Conservation (phyloP, 2,329 filamentous ascomycete genomes). For the Fusarium nematophilum region DNA sequence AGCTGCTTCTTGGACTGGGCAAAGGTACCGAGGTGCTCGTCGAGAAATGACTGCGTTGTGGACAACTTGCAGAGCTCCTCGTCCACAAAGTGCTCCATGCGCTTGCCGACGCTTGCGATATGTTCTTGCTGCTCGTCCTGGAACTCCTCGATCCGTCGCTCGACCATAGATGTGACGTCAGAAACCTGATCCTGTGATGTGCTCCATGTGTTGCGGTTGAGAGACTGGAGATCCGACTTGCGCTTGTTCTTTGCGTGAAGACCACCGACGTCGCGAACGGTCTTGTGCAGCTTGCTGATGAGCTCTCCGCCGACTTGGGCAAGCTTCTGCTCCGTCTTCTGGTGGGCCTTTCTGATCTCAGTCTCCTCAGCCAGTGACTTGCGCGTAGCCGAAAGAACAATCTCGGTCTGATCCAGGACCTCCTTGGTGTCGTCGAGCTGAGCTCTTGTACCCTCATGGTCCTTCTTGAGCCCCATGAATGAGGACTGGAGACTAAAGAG, state of each 20-base stretch:
- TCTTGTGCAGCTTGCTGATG: slow-evolving; percentile 80
- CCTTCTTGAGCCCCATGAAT: slow-evolving; percentile 89
- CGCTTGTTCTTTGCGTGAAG: slow-evolving; percentile 88
- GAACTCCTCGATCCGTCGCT: slow-evolving; percentile 79
- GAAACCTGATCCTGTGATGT: slow-evolving; percentile 80
- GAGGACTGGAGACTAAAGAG: slow-evolving; percentile 86
- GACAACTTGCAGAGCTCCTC: slow-evolving; percentile 79
- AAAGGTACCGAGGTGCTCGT: slow-evolving; percentile 76
- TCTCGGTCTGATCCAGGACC: slow-evolving; percentile 87
- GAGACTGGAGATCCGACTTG: slow-evolving; percentile 82
- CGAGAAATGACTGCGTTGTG: slow-evolving; percentile 75
- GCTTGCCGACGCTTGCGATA: slow-evolving; percentile 72
- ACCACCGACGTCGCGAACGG: slow-evolving; percentile 82
- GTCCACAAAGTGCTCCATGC: slow-evolving; percentile 81
- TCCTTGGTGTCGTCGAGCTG: slow-evolving; percentile 83
- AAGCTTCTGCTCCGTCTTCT: slow-evolving; percentile 84
- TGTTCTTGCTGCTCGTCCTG: slow-evolving; percentile 77
- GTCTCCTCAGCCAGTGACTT: slow-evolving; percentile 83
- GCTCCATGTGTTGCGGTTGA: slow-evolving; percentile 84
- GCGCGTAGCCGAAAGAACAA: slow-evolving; percentile 81
- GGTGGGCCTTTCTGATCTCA: slow-evolving; percentile 82
- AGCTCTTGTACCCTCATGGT: slow-evolving; percentile 81
- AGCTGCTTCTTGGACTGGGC: slow-evolving; percentile 75
- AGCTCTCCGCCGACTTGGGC: slow-evolving; percentile 79
- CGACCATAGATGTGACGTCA: slow-evolving; percentile 81